Base-by-base conservation (phyloP, 176 grass and related monocot species). In the Paspalum vaginatum region DNA sequence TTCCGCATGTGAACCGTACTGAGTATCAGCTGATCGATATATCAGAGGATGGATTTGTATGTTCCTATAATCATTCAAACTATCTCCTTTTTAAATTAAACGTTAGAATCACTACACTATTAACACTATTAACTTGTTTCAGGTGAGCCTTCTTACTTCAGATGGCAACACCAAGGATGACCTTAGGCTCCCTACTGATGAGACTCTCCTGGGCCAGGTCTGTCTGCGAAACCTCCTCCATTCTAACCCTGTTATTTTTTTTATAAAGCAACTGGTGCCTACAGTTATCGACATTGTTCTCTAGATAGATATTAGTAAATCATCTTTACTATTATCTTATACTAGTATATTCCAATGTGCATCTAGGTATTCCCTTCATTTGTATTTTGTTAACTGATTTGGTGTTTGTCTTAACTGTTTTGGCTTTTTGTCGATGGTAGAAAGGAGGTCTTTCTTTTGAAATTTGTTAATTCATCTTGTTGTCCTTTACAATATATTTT, bases 11-110 rank as follows among this genome's bases (percentile, higher is more conserved):
- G 42, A 91, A 78, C 72, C 94, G 94, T 81, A 97, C 91, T 70
- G 94, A 97, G 46, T 97, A 84, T 61, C 94, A 97, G 85, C 85
- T 97, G 65, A 97, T 97, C 84, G 94, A 97, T 75, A 97, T 97
- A 45, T 92, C 94, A n/a, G 94, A 97, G 87, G 94, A 97, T 90
- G 94, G 89, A 91, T 97, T 97, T 84, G 94, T 97, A 89, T 59
- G 91, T 75, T 86, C 13, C 13, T 49, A 67, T 22, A 20, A 72
- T 66, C 25, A 51, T 3, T 43, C 0, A 70, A 57, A 43, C 17
- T 72, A 26, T 21, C 50, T 67, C 4, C 1, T 64, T 32, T n/a
- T 67, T 52, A 1, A 68, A 37, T 45, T 73, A 9, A 45, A 54
- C 67, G 2, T 60, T 71, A 27, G 32, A 8, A 61, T 71, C 3